A percentile compares a stretch with the other conserved stretches of the same genome.
Evolutionary conservation across 2,329 filamentous ascomycete species (phyloP).

Genomic region (Pezicula radicicola): DNA sequence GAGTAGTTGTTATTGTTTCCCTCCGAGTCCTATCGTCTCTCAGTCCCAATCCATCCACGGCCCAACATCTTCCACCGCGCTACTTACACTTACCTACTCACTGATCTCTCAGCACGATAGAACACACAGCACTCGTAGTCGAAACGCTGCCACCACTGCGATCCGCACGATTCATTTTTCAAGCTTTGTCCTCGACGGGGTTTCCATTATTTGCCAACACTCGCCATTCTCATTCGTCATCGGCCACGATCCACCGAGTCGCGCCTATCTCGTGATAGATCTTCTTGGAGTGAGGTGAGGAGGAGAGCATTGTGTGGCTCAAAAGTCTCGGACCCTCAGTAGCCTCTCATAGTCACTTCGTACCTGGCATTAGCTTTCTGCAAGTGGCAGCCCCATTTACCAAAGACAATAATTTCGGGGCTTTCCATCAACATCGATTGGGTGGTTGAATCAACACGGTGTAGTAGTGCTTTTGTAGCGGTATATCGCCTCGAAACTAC

Average conservation of each 20-base stretch:
- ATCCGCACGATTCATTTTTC: background rate
- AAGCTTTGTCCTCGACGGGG: background rate
- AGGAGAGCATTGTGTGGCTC: constrained; percentile 4
- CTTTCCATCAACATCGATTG: constrained; percentile 10
- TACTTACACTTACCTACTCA: background rate
- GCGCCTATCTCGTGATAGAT: constrained; percentile 3
- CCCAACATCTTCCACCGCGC: too few relatives aligned
- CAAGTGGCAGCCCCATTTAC: background rate
- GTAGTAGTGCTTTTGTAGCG: background rate
- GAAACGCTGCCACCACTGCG: background rate
- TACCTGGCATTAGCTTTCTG: constrained; percentile 20
- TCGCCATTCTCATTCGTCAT: background rate
- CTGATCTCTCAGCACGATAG: background rate
- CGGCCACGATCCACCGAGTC: background rate
- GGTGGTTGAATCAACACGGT: background rate
- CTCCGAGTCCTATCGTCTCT: background rate
- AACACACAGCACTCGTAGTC: background rate
- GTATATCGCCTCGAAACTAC: constrained; percentile 5
- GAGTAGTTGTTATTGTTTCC: background rate
- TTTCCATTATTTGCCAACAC: background rate
- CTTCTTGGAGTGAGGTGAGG: constrained; percentile 7
- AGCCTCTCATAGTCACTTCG: background rate
- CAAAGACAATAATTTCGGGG: constrained; percentile 14
- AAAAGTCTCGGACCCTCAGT: constrained; percentile 1
- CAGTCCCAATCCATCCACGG: too few relatives aligned